phyloP scores from a whole-genome alignment of 2,329 filamentous ascomycete species.

The Fusarium euwallaceae region DNA sequence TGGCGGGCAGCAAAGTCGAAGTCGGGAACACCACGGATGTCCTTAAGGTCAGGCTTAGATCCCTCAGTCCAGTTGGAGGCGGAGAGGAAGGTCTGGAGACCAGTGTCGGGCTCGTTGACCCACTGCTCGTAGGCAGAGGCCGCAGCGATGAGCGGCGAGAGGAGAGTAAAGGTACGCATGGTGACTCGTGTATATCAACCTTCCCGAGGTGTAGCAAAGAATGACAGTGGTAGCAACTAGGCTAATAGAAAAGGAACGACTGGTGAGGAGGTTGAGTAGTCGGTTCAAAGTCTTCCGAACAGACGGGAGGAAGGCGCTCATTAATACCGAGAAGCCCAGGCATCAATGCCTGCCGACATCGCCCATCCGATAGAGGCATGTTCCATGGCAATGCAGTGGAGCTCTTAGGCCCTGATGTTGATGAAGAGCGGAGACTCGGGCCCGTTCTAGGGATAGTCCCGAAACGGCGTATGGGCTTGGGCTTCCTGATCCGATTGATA shows the following conservation, averaged over 20 bases:
- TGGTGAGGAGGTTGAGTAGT: neutral
- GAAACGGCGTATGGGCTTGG: neutral
- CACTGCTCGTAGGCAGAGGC: slow-evolving; percentile 49
- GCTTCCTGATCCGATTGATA: slow-evolving; percentile 39
- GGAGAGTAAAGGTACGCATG: slow-evolving; percentile 34
- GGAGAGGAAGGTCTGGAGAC: slow-evolving; percentile 47
- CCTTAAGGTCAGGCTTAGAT: slow-evolving; percentile 54
- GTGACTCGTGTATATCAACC: slow-evolving; percentile 8
- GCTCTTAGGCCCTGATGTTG: slow-evolving; percentile 23
- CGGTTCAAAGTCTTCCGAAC: neutral
- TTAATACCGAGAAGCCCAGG: slow-evolving; percentile 9
- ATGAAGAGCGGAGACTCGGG: slow-evolving; percentile 31
- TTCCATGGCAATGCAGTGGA: slow-evolving; percentile 26
- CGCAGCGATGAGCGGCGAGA: slow-evolving; percentile 39
- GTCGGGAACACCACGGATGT: slow-evolving; percentile 61
- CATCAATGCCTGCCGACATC: neutral
- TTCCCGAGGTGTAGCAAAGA: slow-evolving; percentile 29
- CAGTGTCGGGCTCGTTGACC: slow-evolving; percentile 54
- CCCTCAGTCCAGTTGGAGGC: slow-evolving; percentile 50
- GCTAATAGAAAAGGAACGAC: slow-evolving; percentile 13
- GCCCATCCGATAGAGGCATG: neutral
- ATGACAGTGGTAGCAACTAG: slow-evolving; percentile 6
- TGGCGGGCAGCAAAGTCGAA: slow-evolving; percentile 64
- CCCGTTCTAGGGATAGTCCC: neutral
- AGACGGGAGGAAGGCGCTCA: neutral